phyloP scores from a whole-genome alignment of 306 rosid genomes.

The Argentina anserina region DNA sequence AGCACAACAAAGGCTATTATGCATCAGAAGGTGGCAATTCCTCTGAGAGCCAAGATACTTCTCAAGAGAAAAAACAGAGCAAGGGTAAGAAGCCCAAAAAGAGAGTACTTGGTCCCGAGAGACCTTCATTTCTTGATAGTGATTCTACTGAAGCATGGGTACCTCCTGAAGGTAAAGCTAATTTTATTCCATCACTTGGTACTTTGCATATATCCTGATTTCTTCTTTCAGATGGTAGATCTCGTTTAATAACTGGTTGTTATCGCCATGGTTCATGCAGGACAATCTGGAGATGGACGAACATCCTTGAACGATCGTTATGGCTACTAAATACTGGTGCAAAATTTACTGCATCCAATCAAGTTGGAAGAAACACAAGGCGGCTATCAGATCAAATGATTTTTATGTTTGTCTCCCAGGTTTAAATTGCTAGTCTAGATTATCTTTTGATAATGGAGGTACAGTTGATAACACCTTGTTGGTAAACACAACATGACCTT shows the following conservation, averaged over 20 bases:
- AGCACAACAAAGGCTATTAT: conserved; percentile 61
- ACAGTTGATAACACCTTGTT: not conserved
- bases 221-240: not conserved
- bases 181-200: conserved; percentile 13
- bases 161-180: conserved; percentile 78
- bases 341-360: not conserved
- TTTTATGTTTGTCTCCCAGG: not conserved
- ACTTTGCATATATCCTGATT: not conserved
- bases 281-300: conserved; percentile 95
- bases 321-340: conserved; percentile 54
- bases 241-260: not conserved
- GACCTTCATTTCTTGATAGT: conserved; percentile 62
- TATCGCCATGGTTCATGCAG: conserved; percentile 43
- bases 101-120: conserved; percentile 83
- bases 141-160: conserved; percentile 72
- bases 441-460: not conserved
- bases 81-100: conserved; percentile 49
- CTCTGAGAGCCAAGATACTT: conserved; percentile 34
- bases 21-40: conserved; percentile 41
- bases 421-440: not conserved
- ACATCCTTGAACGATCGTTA: conserved; percentile 71
- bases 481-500: not conserved
- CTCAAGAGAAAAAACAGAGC: conserved; percentile 18
- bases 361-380: conserved; percentile 1
- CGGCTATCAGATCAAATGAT: not conserved